Percentiles rank a stretch among this genome's conserved stretches.
Evolutionary conservation across 345 rosid genomes (phyloP).

Genomic region (Citropsis articulata): DNA sequence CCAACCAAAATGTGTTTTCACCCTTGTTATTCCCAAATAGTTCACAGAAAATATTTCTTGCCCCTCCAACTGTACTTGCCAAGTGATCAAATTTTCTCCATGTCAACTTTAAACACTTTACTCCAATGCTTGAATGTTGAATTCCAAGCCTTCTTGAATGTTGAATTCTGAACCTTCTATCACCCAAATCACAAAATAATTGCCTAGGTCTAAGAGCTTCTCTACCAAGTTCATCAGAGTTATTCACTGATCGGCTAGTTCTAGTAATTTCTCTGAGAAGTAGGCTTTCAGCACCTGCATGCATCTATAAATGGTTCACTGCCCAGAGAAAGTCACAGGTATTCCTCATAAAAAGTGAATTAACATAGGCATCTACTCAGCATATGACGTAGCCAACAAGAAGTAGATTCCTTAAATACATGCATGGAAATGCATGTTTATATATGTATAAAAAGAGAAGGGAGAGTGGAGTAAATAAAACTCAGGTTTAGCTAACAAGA

Average conservation of each 20-base stretch:
- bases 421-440: not conserved
- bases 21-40: conserved; percentile 53
- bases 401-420: not conserved
- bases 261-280: conserved; percentile 41
- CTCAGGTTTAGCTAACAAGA: not conserved
- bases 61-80: conserved; percentile 69
- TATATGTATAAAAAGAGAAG: not conserved
- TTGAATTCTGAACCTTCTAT: conserved; percentile 31
- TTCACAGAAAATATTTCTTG: conserved; percentile 64
- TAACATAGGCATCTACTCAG: not conserved
- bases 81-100: conserved; percentile 73
- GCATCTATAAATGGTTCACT: conserved; percentile 63
- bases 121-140: conserved; percentile 22
- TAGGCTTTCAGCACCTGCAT: conserved; percentile 63
- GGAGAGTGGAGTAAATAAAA: not conserved
- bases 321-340: conserved; percentile 43
- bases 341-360: not conserved
- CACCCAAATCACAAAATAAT: conserved; percentile 23
- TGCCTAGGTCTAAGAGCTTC: conserved; percentile 28
- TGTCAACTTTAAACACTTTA: conserved; percentile 53
- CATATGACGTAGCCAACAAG: not conserved
- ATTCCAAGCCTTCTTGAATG: conserved; percentile 31
- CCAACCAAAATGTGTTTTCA: conserved; percentile 90
- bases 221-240: conserved; percentile 25
- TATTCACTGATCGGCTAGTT: conserved; percentile 28